These are phyloP conservation scores for Kluyveromyces siamensis DNA, from an alignment of 805 yeast species.

Conservation along the genomic window DNA sequence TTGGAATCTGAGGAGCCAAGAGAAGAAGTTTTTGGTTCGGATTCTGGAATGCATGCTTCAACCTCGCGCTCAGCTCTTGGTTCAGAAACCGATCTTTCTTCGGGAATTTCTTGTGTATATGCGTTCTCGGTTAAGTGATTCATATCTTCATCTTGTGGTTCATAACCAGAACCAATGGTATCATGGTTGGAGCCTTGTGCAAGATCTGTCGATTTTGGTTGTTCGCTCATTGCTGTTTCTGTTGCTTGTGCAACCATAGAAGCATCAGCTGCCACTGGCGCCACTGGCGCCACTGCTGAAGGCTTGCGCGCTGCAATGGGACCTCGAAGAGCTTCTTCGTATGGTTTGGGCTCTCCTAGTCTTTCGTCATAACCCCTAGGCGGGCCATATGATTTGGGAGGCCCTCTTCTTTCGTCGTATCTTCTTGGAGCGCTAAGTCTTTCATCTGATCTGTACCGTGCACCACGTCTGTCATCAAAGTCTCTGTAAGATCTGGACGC, in stretches of 20 bases:
- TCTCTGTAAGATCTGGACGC: conserved; percentile 3
- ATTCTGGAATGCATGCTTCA: background rate
- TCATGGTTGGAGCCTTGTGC: background rate
- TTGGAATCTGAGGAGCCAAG: too few relatives aligned
- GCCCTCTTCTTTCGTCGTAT: background rate
- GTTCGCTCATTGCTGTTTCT: background rate
- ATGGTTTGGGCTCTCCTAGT: conserved; percentile 1
- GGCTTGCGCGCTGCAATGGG: background rate
- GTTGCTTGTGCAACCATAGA: background rate
- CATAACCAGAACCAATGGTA: background rate
- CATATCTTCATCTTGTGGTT: background rate
- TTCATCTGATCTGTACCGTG: background rate
- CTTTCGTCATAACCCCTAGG: conserved; percentile 2
- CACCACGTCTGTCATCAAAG: background rate
- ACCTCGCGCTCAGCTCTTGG: background rate
- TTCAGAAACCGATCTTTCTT: background rate
- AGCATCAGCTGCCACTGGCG: background rate
- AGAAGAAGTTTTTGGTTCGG: background rate
- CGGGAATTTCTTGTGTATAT: background rate
- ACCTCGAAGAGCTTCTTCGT: conserved; percentile 1
- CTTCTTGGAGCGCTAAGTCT: background rate
- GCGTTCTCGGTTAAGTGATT: background rate
- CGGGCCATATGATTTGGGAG: background rate
- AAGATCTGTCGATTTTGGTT: background rate
- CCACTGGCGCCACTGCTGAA: background rate